phyloP scores from a whole-genome alignment of 148 eudicot species.

The Nepenthes mirabilis region DNA sequence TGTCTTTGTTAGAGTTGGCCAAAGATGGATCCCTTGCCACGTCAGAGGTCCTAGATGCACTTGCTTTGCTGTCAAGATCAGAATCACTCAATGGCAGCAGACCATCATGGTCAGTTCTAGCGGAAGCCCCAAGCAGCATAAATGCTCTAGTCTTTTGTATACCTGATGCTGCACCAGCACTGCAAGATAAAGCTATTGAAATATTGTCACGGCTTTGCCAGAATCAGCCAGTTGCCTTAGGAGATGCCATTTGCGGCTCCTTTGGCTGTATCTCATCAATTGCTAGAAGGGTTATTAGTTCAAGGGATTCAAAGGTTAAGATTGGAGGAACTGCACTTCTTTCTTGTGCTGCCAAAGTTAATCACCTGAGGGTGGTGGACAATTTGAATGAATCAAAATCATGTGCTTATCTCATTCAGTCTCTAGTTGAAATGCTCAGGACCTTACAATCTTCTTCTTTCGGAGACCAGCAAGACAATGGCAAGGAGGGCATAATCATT shows the following conservation, averaged over 20 bases:
- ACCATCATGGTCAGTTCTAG: constrained; percentile 76
- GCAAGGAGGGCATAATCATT: constrained; percentile 42
- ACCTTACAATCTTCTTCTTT: constrained; percentile 20
- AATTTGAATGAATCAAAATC: constrained; percentile 49
- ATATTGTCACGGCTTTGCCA: constrained; percentile 65
- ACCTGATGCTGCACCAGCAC: constrained; percentile 40
- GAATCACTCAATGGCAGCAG: constrained; percentile 40
- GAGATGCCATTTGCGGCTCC: constrained; percentile 49
- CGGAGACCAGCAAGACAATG: constrained; percentile 26
- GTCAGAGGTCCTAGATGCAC: constrained; percentile 88
- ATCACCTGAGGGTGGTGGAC: constrained; percentile 52
- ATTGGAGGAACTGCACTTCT: constrained; percentile 90
- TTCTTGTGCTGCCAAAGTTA: constrained; percentile 69
- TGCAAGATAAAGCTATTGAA: constrained; percentile 92
- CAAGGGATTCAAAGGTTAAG: constrained; percentile 46
- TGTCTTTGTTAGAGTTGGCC: constrained; percentile 60
- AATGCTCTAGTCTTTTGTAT: constrained; percentile 70
- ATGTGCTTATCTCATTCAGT: constrained; percentile 46
- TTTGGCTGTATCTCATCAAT: constrained; percentile 64
- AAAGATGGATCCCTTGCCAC: constrained; percentile 42
- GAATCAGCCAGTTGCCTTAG: constrained; percentile 53
- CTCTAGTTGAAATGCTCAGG: constrained; percentile 71
- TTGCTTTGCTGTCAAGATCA: constrained; percentile 58
- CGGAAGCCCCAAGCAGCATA: constrained; percentile 60
- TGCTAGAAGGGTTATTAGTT: constrained; percentile 64